Evolutionary conservation across 164 flowering plant species (phyloP).

Genomic region (Vitis vinifera): ASM3070453v1 NC_081819.1:18319501-18320000

Average conservation of each 20-base stretch:
- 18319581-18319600: conserved; percentile 60
- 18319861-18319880: conserved; percentile 55
- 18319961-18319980: conserved; percentile 63
- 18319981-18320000: conserved; percentile 34
- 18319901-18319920: conserved; percentile 30
- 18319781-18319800: conserved; percentile 36
- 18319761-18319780: conserved; percentile 45
- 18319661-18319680: conserved; percentile 59
- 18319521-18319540: conserved; percentile 76
- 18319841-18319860: conserved; percentile 54
- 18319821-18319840: conserved; percentile 58
- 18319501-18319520: conserved; percentile 34
- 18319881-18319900: conserved; percentile 71
- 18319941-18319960: conserved; percentile 92
- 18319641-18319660: conserved; percentile 68
- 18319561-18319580: conserved; percentile 71
- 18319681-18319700: conserved; percentile 43
- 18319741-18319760: conserved; percentile 60
- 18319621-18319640: conserved; percentile 69
- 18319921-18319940: conserved; percentile 57
- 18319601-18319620: conserved; percentile 57
- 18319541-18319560: conserved; percentile 72
- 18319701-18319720: conserved; percentile 71
- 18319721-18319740: conserved; percentile 90
- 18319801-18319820: conserved; percentile 55